Conservation (phyloP, 1,284 basidiomycete species). For the Melampsora americana region DNA sequence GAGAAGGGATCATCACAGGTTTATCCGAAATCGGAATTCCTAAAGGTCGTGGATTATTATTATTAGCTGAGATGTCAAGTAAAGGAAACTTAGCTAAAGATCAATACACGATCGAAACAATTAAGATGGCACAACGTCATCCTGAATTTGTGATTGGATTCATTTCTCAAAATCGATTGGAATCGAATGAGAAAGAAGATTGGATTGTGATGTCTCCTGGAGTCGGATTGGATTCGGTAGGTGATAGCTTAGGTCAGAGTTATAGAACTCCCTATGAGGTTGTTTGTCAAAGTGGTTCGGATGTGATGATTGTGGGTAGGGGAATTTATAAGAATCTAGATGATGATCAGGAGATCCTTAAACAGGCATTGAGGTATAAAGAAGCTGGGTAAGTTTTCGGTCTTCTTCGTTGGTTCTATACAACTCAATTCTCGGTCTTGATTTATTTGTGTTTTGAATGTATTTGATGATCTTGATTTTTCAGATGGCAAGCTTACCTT, state of each 20-base stretch:
- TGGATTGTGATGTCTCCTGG: slow-evolving; percentile 91
- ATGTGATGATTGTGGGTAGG: slow-evolving; percentile 95
- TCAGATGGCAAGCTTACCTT: slow-evolving; percentile 40
- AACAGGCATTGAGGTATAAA: slow-evolving; percentile 30
- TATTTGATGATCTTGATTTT: not conserved
- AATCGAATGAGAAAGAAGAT: slow-evolving; percentile 61
- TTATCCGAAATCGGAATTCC: slow-evolving; percentile 80
- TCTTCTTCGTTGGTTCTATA: no score
- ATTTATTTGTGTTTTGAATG: not conserved
- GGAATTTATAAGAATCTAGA: slow-evolving; percentile 75
- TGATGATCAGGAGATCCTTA: slow-evolving; percentile 5
- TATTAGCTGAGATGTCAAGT: slow-evolving; percentile 96
- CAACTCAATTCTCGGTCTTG: not conserved
- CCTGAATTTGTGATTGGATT: slow-evolving; percentile 90
- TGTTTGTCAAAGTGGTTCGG: slow-evolving; percentile 78
- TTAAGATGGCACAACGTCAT: slow-evolving; percentile 76
- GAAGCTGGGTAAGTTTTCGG: slow-evolving; percentile 27
- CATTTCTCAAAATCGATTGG: slow-evolving; percentile 70
- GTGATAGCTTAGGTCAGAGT: slow-evolving; percentile 91
- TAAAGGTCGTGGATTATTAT: slow-evolving; percentile 76
- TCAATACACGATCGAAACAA: slow-evolving; percentile 76
- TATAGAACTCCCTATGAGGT: slow-evolving; percentile 89
- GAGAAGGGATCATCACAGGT: slow-evolving; percentile 85
- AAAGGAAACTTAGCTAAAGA: slow-evolving; percentile 80
- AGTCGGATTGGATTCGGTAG: slow-evolving; percentile 76